These are phyloP conservation scores for Populus hybrid DNA, from an alignment of 441 rosid species.

Conservation along the genomic window DNA sequence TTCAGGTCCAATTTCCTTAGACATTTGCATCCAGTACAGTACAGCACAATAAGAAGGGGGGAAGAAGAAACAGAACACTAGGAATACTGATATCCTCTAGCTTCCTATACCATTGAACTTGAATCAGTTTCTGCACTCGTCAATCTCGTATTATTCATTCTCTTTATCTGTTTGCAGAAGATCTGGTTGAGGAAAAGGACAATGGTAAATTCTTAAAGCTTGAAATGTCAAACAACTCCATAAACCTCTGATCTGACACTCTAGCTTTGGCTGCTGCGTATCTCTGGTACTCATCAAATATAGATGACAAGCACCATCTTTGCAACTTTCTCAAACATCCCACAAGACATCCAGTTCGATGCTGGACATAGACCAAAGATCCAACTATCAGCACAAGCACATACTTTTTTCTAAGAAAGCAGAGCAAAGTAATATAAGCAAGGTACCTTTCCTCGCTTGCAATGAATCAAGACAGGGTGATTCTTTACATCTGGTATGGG, in stretches of 20 bases:
- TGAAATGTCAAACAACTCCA: slow-evolving; percentile 54
- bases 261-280: slow-evolving; percentile 66
- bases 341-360: slow-evolving; percentile 85
- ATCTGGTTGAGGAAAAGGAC: slow-evolving; percentile 29
- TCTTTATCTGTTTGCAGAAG: slow-evolving; percentile 30
- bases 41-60: background rate
- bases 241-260: slow-evolving; percentile 49
- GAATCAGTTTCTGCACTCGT: no score
- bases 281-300: slow-evolving; percentile 67
- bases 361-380: slow-evolving; percentile 44
- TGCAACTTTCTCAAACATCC: slow-evolving; percentile 88
- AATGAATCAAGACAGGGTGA: slow-evolving; percentile 82
- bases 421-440: background rate
- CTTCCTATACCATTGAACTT: no score
- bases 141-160: background rate
- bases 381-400: background rate
- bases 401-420: background rate
- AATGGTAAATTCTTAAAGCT: slow-evolving; percentile 39
- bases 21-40: background rate
- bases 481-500: slow-evolving; percentile 64
- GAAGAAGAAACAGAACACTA: background rate
- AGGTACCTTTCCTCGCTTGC: slow-evolving; percentile 83
- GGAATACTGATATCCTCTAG: background rate
- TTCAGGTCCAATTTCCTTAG: background rate
- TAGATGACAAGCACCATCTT: slow-evolving; percentile 74